These are phyloP conservation scores for Staphylotrichum longicolle DNA, from an alignment of 495 filamentous ascomycete genomes.

Conservation along the genomic window DNA sequence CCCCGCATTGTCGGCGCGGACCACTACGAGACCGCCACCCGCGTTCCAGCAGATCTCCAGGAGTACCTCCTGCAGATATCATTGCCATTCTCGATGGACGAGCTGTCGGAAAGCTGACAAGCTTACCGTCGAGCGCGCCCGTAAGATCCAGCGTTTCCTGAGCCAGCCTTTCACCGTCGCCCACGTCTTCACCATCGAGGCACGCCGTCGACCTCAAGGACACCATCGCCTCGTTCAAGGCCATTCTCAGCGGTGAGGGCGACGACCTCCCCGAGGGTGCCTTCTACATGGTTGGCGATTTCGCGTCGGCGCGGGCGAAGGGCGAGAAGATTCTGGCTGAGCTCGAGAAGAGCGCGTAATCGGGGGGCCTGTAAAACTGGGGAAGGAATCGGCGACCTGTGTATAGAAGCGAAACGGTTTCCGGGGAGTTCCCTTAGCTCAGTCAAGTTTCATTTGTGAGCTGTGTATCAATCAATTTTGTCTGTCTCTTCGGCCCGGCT, in stretches of 20 bases:
- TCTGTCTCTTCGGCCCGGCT: constrained; percentile 23
- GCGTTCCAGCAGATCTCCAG: constrained; percentile 99
- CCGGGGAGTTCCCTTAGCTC: constrained; percentile 36
- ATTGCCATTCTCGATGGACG: constrained; percentile 99
- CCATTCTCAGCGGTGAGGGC: constrained; percentile 91
- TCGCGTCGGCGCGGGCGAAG: constrained; percentile 90
- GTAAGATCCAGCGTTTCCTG: constrained; percentile 99
- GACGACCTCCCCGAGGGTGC: constrained; percentile 94
- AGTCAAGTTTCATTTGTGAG: constrained; percentile 42
- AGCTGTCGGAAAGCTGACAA: constrained; percentile 98
- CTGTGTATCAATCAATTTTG: constrained; percentile 43
- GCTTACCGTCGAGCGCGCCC: constrained; percentile 99
- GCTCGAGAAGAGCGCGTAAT: constrained; percentile 69
- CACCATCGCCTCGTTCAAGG: constrained; percentile 95
- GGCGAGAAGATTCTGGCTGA: constrained; percentile 99
- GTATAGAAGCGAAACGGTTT: constrained; percentile 41
- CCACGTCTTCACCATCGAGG: constrained; percentile 98
- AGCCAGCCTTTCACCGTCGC: constrained; percentile 98
- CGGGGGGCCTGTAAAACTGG: constrained; percentile 43
- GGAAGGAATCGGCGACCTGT: constrained; percentile 36
- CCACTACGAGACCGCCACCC: constrained; percentile 91
- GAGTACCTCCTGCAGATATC: constrained; percentile 99
- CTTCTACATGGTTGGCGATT: constrained; percentile 98
- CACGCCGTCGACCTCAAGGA: constrained; percentile 93
- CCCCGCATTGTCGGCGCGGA: constrained; percentile 96